Evolutionary conservation across 2,329 filamentous ascomycete species (phyloP), one percentile per base, ranked within the genome.

Genomic region (Anthostomella pinea): DNA sequence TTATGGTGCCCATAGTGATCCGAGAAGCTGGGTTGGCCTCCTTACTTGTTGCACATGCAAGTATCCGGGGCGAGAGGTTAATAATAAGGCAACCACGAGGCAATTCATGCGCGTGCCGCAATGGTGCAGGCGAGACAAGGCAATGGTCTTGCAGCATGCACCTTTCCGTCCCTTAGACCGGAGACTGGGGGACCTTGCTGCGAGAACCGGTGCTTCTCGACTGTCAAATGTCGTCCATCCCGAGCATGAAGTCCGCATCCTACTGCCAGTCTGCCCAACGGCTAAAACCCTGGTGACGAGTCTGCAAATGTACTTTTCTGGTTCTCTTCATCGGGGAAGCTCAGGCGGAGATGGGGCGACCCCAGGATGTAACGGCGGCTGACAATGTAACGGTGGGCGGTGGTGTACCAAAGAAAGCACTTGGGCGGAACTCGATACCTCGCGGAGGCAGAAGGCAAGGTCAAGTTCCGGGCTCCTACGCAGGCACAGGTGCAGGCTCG

Each of bases 311-410:
- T 11, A n/a, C n/a, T n/a, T 27, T 13, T 18, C 28, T 17, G 28
- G 4, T 30, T 14, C 15, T 30, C 16, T 20, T 18, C 17, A 30
- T 20, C 28, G 18, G 19, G 2, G 16, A 16, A 29, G 28, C 9
- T n/a, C 14, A 19, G 8, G 28, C 8, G 15, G 16, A 17, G 28
- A 8, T 10, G 16, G 17, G 16, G 13, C 20, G 6, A n/a, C 20
- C 30, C 17, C 18, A 25, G 23, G 37, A 54, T 56, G 51, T 43
- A 49, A 57, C 53, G 29, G 38, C 50, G 52, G 51, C 50, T 46
- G 46, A 45, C 41, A 39, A 46, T 54, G 52, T 46, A 50, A 56
- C 49, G 30, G 39, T 38, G 41, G 44, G 45, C 46, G 43, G 41
- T 47, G 45, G 38, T 52, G 44, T 50, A 50, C 52, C 48, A 49